phyloP scores from a whole-genome alignment of 2,329 filamentous ascomycete species.

The Venturiaceae sp. region DNA sequence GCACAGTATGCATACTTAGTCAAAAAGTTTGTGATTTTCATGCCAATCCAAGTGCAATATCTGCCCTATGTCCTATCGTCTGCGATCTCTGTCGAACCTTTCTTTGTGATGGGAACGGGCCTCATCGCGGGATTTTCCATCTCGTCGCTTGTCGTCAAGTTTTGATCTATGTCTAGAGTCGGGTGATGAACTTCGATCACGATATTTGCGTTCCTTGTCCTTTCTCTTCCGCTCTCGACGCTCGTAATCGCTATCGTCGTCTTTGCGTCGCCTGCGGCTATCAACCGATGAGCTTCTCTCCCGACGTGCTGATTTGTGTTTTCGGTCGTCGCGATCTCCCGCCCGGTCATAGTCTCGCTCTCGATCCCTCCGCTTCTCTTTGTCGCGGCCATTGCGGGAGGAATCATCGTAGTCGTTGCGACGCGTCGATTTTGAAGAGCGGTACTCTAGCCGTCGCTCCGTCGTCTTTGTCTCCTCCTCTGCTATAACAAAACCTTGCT shows the following conservation, averaged over 20 bases:
- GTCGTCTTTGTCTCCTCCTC: conserved; percentile 13
- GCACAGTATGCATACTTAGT: conserved; percentile 1
- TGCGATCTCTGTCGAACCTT: background rate
- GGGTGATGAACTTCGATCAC: background rate
- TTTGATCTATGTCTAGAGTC: background rate
- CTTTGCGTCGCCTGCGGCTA: background rate
- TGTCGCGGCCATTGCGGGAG: background rate
- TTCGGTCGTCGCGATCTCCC: conserved; percentile 9
- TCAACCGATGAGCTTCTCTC: conserved; percentile 11
- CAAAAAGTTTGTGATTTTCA: background rate
- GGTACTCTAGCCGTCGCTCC: background rate
- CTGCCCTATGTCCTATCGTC: background rate
- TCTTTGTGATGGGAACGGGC: background rate
- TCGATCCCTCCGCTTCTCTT: background rate
- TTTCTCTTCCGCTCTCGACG: background rate
- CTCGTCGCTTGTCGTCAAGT: background rate
- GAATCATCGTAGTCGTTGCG: background rate
- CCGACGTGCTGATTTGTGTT: conserved; percentile 11
- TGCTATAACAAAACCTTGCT: conserved; percentile 14
- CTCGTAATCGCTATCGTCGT: background rate
- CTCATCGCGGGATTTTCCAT: background rate
- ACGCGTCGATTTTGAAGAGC: background rate
- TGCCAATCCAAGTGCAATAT: background rate
- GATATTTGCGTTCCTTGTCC: background rate
- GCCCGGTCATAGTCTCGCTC: conserved; percentile 4